phyloP scores from a whole-genome alignment of 2,329 filamentous ascomycete genomes.

The Stachybotrys chartarum region DNA sequence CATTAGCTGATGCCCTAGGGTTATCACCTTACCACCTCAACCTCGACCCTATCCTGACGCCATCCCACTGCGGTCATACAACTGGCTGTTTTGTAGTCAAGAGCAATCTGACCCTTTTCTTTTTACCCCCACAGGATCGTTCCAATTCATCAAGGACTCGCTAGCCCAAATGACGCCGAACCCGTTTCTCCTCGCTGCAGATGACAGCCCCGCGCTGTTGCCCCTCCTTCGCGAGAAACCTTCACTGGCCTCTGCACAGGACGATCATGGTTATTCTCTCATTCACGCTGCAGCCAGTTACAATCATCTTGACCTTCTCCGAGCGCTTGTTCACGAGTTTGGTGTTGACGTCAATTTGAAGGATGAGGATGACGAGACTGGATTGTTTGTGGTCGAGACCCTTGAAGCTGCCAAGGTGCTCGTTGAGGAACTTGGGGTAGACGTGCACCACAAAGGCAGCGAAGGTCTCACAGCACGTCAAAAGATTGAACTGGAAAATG shows the following conservation, averaged over 20 bases:
- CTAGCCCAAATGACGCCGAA: constrained; percentile 43
- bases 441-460: constrained; percentile 56
- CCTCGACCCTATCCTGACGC: too few relatives aligned
- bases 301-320: constrained; percentile 74
- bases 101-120: too few relatives aligned
- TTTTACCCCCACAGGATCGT: too few relatives aligned
- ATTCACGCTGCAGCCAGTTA: constrained; percentile 92
- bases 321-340: constrained; percentile 67
- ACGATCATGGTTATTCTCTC: constrained; percentile 89
- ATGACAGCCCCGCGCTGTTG: constrained; percentile 68
- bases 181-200: constrained; percentile 71
- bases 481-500: constrained; percentile 71
- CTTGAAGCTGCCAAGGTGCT: constrained; percentile 70
- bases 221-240: constrained; percentile 68
- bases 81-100: too few relatives aligned
- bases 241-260: constrained; percentile 69
- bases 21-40: too few relatives aligned
- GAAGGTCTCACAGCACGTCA: constrained; percentile 77
- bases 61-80: too few relatives aligned
- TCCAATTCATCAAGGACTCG: neutral
- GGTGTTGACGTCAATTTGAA: constrained; percentile 71
- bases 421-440: constrained; percentile 73
- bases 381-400: constrained; percentile 87
- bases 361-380: constrained; percentile 89
- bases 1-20: too few relatives aligned